These are phyloP conservation scores for Jatropha curcas DNA, from an alignment of 345 rosid genomes.

Conservation along the genomic window DNA sequence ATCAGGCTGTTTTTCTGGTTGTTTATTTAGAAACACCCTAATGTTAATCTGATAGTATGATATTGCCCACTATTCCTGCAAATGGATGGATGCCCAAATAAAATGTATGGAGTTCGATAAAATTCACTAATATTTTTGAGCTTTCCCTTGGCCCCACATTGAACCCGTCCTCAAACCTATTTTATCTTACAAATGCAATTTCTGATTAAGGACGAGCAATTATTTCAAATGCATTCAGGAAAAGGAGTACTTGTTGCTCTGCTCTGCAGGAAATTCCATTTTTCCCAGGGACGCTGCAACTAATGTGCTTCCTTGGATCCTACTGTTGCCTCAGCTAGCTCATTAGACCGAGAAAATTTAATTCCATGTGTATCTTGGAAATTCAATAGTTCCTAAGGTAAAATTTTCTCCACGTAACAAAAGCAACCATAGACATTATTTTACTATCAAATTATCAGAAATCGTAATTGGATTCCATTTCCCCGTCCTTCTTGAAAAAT, in stretches of 20 bases:
- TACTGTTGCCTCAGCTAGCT: constrained; percentile 54
- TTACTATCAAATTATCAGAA: too few species aligned
- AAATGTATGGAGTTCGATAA: too few species aligned
- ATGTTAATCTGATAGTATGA: too few species aligned
- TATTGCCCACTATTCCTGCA: too few species aligned
- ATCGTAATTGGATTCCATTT: too few species aligned
- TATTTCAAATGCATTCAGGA: constrained; percentile 49
- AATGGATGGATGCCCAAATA: too few species aligned
- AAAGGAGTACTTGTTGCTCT: constrained; percentile 46
- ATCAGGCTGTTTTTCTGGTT: too few species aligned
- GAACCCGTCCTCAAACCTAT: constrained; percentile 37
- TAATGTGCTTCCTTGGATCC: constrained; percentile 54
- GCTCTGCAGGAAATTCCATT: constrained; percentile 49
- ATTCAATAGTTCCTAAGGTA: constrained; percentile 36
- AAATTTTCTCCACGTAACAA: background rate
- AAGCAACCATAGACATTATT: background rate
- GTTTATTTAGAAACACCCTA: too few species aligned
- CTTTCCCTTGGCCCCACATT: constrained; percentile 50
- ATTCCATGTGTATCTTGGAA: constrained; percentile 32
- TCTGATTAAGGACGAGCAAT: constrained; percentile 48
- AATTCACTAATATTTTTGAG: constrained; percentile 49
- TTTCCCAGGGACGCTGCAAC: constrained; percentile 31
- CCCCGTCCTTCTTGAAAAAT: background rate
- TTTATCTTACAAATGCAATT: constrained; percentile 33
- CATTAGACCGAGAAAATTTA: constrained; percentile 44